Evolutionary conservation across 495 filamentous ascomycete species (phyloP).

Genomic region (Cercophora sp.): DNA sequence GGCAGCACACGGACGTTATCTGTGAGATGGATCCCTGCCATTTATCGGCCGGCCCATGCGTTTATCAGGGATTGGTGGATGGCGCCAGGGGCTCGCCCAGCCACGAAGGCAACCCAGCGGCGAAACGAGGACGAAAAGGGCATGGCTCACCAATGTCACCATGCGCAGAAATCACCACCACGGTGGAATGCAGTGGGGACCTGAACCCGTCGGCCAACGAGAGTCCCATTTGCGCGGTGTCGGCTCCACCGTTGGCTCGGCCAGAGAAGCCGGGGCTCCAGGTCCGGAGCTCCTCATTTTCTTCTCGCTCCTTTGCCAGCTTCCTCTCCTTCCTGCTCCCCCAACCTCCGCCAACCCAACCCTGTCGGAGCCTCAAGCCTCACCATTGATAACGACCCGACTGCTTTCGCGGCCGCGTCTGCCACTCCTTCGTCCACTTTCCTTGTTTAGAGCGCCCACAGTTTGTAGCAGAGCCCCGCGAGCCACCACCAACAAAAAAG

Average conservation of each 20-base stretch:
- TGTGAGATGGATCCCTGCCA: background rate
- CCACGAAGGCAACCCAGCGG: background rate
- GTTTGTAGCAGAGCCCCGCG: background rate
- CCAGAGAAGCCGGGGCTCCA: background rate
- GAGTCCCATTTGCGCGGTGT: background rate
- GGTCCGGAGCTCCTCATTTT: background rate
- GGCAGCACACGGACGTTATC: background rate
- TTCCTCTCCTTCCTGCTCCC: background rate
- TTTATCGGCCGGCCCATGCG: background rate
- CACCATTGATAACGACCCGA: background rate
- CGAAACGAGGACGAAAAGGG: background rate
- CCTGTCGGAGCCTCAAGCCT: background rate
- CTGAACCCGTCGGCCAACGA: background rate
- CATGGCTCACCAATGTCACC: background rate
- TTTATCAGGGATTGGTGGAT: background rate
- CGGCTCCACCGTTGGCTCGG: background rate
- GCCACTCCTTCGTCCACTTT: background rate
- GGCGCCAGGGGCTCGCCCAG: background rate
- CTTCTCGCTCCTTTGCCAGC: background rate
- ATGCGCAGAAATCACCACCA: background rate
- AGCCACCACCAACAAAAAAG: background rate
- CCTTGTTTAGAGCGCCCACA: background rate
- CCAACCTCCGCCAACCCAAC: background rate
- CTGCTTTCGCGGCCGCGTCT: background rate
- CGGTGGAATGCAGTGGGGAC: no score